Evolutionary conservation across 805 yeast species (phyloP).

Genomic region (Saturnispora kantuleensis): DNA sequence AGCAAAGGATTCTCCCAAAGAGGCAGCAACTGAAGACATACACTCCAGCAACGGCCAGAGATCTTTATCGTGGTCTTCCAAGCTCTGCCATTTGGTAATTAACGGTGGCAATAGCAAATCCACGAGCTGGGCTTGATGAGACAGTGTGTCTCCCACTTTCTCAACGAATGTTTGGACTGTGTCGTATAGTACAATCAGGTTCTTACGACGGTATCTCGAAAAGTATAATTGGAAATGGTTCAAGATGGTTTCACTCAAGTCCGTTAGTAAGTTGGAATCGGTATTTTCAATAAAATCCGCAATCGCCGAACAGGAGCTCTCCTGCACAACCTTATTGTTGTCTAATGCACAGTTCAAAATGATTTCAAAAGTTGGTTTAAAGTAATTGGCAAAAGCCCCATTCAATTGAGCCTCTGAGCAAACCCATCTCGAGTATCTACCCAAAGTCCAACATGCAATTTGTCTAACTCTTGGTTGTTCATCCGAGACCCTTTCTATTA

Average conservation of each 20-base stretch:
- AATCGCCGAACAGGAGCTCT: conserved; percentile 82
- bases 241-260: conserved; percentile 57
- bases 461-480: conserved; percentile 78
- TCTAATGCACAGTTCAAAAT: conserved; percentile 71
- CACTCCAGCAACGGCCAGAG: conserved; percentile 91
- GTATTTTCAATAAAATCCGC: conserved; percentile 75
- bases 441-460: conserved; percentile 91
- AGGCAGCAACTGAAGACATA: conserved; percentile 82
- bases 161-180: conserved; percentile 86
- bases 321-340: conserved; percentile 85
- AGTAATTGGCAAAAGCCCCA: conserved; percentile 55
- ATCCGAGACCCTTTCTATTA: conserved; percentile 72
- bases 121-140: conserved; percentile 45
- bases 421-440: conserved; percentile 79
- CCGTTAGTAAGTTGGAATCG: conserved; percentile 50
- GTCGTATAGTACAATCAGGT: conserved; percentile 75
- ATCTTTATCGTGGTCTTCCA: conserved; percentile 71
- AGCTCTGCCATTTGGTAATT: conserved; percentile 65
- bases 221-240: conserved; percentile 68
- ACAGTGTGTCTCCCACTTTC: conserved; percentile 49
- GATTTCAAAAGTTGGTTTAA: conserved; percentile 69
- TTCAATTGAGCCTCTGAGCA: conserved; percentile 54
- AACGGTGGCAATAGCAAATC: conserved; percentile 69
- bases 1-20: conserved; percentile 73
- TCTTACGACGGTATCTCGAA: conserved; percentile 67